Conservation (phyloP, 208 protist genomes). For the Leishmania arabica region DNA sequence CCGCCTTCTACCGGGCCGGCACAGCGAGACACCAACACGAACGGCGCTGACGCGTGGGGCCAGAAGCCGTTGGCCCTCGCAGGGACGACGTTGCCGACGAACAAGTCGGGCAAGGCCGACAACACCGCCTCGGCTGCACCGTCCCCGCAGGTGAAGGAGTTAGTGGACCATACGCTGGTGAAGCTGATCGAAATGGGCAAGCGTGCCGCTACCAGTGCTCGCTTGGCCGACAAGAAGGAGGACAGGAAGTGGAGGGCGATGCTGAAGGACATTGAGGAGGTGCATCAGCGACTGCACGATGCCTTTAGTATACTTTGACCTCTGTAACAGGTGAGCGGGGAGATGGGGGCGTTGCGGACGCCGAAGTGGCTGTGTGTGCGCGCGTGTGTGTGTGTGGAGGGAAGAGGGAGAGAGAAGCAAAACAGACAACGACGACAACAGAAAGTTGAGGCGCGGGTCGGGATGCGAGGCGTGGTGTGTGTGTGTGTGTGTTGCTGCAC, state of each 20-base stretch:
- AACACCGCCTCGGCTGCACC: constrained; percentile 4
- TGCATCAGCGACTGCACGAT: constrained; percentile 50
- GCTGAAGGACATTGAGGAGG: constrained; percentile 47
- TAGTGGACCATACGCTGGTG: constrained; percentile 52
- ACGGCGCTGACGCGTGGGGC: background rate
- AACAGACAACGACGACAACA: background rate
- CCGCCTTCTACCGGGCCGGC: background rate
- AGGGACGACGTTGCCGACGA: constrained; percentile 1
- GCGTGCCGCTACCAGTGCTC: constrained; percentile 12
- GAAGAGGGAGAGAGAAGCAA: background rate
- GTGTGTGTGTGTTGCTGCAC: background rate
- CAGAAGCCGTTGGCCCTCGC: background rate
- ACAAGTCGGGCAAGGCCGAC: background rate
- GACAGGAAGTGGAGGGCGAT: constrained; percentile 31
- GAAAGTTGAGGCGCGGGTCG: background rate
- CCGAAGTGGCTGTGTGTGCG: background rate
- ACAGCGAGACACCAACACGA: background rate
- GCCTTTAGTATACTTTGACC: constrained; percentile 28
- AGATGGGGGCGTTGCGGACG: background rate
- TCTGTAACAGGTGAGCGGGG: background rate
- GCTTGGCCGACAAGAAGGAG: constrained; percentile 9
- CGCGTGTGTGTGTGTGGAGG: background rate
- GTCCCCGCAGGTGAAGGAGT: constrained; percentile 30
- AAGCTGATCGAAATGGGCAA: constrained; percentile 60
- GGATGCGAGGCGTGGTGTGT: background rate